Conservation (phyloP, 176 grass and related monocot genomes). For the Carex scoparia region DNA sequence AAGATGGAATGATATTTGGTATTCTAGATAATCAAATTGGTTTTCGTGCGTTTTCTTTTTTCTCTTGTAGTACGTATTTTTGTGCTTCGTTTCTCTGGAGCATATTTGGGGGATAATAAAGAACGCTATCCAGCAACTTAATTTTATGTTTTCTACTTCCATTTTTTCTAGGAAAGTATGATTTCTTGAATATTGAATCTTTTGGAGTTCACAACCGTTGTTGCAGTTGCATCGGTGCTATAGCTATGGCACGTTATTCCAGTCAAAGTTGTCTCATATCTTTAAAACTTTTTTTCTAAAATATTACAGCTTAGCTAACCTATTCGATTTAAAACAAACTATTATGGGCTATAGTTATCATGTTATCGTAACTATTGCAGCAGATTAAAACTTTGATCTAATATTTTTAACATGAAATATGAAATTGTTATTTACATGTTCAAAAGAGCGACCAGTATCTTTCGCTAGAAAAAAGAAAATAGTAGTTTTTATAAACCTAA, state of each 20-base stretch:
- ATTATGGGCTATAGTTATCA: too few species aligned
- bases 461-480: too few species aligned
- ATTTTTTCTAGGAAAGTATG: background rate
- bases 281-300: too few species aligned
- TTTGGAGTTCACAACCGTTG: background rate
- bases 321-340: too few species aligned
- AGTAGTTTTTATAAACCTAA: background rate
- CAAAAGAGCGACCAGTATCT: too few species aligned
- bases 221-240: background rate
- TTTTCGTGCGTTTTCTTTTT: background rate
- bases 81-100: background rate
- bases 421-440: too few species aligned
- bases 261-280: background rate
- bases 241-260: background rate
- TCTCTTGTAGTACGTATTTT: too few species aligned
- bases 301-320: too few species aligned
- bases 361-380: too few species aligned
- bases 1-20: background rate
- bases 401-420: too few species aligned
- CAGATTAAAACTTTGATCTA: too few species aligned
- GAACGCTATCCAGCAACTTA: background rate
- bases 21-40: background rate
- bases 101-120: background rate
- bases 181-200: background rate
- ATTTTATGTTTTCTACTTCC: background rate